Conservation (phyloP, 2,329 filamentous ascomycete genomes). For the Aspergillus fijiensis region DNA sequence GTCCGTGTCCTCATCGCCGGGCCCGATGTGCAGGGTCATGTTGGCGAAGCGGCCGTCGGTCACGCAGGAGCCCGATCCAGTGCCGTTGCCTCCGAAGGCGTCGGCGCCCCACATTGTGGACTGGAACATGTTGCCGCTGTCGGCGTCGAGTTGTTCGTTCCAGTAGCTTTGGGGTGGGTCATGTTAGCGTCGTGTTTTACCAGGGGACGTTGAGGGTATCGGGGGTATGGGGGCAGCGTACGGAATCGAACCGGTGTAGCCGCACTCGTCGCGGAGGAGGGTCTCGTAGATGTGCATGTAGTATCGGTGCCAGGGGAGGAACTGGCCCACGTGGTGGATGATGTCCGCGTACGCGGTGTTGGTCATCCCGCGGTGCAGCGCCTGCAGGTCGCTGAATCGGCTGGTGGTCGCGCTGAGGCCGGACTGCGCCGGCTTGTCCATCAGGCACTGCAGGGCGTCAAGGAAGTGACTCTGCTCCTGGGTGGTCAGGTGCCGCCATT, state of each 20-base stretch:
- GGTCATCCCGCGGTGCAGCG: constrained; percentile 13
- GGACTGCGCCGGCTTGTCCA: constrained; percentile 5
- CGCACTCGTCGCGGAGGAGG: constrained; percentile 6
- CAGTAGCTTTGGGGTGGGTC: not conserved
- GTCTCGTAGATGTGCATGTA: constrained; percentile 12
- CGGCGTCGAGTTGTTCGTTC: constrained; percentile 10
- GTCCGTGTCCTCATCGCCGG: constrained; percentile 9
- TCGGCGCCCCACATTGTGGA: constrained; percentile 10
- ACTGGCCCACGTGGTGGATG: constrained; percentile 48
- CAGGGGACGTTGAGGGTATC: too few relatives aligned
- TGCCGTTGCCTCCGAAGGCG: constrained; percentile 11
- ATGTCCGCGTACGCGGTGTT: constrained; percentile 11
- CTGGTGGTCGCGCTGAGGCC: constrained; percentile 7
- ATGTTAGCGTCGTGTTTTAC: too few relatives aligned
- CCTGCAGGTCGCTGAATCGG: constrained; percentile 12
- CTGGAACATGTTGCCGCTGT: constrained; percentile 11
- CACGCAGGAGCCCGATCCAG: constrained; percentile 7
- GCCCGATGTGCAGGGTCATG: constrained; percentile 11
- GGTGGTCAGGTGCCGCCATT: constrained; percentile 8
- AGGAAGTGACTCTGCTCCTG: constrained; percentile 3
- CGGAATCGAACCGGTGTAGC: constrained; percentile 1
- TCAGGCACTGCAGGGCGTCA: constrained; percentile 3
- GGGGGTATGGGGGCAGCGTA: not conserved
- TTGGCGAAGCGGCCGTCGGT: constrained; percentile 11
- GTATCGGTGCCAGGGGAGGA: constrained; percentile 11